These are phyloP conservation scores for Sugiyamaella grinbergsii DNA, from an alignment of 1,139 yeast species.

Conservation along the genomic window DNA sequence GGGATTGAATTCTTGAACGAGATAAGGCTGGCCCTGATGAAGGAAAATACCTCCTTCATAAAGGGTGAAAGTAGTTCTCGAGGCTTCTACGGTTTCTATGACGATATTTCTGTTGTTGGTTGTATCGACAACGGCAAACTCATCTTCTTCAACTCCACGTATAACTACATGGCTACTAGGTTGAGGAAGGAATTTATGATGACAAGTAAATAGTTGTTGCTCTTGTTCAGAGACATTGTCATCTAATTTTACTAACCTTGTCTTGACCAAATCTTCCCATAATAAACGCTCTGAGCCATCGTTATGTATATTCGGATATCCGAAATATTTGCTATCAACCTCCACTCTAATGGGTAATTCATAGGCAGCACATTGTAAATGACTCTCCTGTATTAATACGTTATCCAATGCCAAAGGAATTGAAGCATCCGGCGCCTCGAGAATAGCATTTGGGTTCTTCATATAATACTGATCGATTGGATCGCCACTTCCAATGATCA, in stretches of 20 bases:
- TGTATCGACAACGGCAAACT: conserved; percentile 83
- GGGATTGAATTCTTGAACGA: conserved; percentile 80
- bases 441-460: conserved; percentile 65
- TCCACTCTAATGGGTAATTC: conserved; percentile 65
- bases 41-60: conserved; percentile 95
- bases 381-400: conserved; percentile 66
- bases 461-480: conserved; percentile 88
- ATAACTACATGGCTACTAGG: conserved; percentile 74
- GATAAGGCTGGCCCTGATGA: conserved; percentile 89
- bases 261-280: conserved; percentile 15
- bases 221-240: conserved; percentile 47
- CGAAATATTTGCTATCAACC: conserved; percentile 61
- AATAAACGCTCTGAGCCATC: conserved; percentile 11
- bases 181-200: conserved; percentile 71
- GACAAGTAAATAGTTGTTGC: conserved; percentile 53
- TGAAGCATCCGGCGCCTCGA: conserved; percentile 47
- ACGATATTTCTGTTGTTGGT: conserved; percentile 73
- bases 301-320: conserved; percentile 21
- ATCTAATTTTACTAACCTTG: conserved; percentile 8
- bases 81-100: conserved; percentile 88
- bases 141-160: conserved; percentile 74
- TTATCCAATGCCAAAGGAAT: conserved; percentile 58
- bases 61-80: conserved; percentile 83
- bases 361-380: conserved; percentile 91
- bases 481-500: conserved; percentile 79